Conservation (phyloP, 345 rosid species). For the Citrus sinensis region DVS_A1.0 CM039167.1:16644001-16644500, state of each 20-base stretch:
- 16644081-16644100: constrained; percentile 92
- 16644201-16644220: constrained; percentile 83
- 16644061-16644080: constrained; percentile 87
- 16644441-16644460: constrained; percentile 86
- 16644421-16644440: constrained; percentile 81
- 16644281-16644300: constrained; percentile 66
- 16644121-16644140: constrained; percentile 74
- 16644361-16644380: constrained; percentile 52
- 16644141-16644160: constrained; percentile 78
- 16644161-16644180: constrained; percentile 60
- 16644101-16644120: constrained; percentile 61
- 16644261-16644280: constrained; percentile 63
- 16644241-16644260: constrained; percentile 76
- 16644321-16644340: constrained; percentile 67
- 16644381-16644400: constrained; percentile 75
- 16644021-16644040: not conserved
- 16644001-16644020: not conserved
- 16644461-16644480: constrained; percentile 94
- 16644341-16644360: constrained; percentile 74
- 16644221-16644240: constrained; percentile 86
- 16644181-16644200: constrained; percentile 67
- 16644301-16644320: constrained; percentile 61
- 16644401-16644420: constrained; percentile 88
- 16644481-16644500: constrained; percentile 79
- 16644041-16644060: constrained; percentile 99